Conservation (phyloP, 768 basidiomycete species). For the Rhizopogon roseolus region DNA sequence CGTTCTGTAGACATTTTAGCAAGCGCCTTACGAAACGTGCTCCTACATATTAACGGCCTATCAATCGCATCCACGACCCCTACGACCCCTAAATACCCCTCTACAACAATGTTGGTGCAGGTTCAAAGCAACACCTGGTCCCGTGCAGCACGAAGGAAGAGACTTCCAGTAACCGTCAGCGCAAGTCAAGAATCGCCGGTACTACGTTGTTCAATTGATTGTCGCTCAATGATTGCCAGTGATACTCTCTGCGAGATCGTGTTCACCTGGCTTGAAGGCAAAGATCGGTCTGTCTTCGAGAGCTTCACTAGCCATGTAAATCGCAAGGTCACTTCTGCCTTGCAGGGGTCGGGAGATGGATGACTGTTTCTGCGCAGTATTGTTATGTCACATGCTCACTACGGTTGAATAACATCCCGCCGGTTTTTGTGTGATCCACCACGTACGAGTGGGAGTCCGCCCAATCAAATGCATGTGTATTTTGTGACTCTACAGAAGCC, state of each 20-base stretch:
- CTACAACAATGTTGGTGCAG: constrained; percentile 18
- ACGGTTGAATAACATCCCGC: too few relatives aligned
- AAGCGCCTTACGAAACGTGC: constrained; percentile 20
- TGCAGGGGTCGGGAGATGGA: not conserved
- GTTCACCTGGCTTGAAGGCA: constrained; percentile 53
- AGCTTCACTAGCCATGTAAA: constrained; percentile 64
- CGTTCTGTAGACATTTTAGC: constrained; percentile 8
- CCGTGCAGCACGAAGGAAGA: constrained; percentile 54
- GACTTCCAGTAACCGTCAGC: constrained; percentile 5
- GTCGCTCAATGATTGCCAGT: constrained; percentile 3
- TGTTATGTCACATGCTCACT: too few relatives aligned
- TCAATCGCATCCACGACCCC: constrained; percentile 2
- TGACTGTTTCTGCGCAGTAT: too few relatives aligned
- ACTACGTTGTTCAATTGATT: constrained; percentile 22
- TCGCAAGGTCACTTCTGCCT: constrained; percentile 34
- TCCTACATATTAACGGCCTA: constrained; percentile 31
- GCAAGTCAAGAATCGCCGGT: constrained; percentile 4
- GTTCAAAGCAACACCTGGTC: constrained; percentile 59
- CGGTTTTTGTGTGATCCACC: too few relatives aligned
- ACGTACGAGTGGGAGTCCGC: too few relatives aligned
- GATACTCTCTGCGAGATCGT: constrained; percentile 16
- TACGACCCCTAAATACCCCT: constrained; percentile 1
- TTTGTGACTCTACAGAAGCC: too few relatives aligned
- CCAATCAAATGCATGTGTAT: too few relatives aligned
- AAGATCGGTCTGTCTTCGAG: constrained; percentile 54